Evolutionary conservation across 2,329 filamentous ascomycete genomes (phyloP).

Genomic region (Fusarium brachygibbosum): DNA sequence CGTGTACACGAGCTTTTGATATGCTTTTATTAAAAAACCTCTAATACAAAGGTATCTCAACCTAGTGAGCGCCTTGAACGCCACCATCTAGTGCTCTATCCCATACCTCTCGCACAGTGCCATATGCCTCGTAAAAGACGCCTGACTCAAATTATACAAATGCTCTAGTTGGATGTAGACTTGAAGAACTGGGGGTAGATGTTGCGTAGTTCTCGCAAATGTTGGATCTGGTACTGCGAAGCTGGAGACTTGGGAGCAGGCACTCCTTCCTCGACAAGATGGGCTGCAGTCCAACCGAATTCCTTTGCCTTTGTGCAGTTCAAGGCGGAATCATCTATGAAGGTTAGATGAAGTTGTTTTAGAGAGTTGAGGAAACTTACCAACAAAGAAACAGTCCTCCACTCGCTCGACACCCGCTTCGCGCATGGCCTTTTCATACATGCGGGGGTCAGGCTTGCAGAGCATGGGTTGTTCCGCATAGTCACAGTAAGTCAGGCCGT

Average conservation of each 20-base stretch:
- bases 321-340: slow-evolving; percentile 82
- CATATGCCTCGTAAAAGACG: not conserved
- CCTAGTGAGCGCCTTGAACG: slow-evolving; percentile 29
- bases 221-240: slow-evolving; percentile 80
- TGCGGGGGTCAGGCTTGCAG: slow-evolving; percentile 87
- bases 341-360: not conserved
- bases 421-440: slow-evolving; percentile 90
- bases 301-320: slow-evolving; percentile 84
- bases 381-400: slow-evolving; percentile 91
- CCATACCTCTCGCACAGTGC: not conserved
- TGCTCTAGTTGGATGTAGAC: slow-evolving; percentile 48
- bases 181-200: slow-evolving; percentile 92
- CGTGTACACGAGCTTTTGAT: not conserved
- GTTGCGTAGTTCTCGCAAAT: slow-evolving; percentile 79
- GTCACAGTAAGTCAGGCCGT: slow-evolving; percentile 95
- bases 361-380: slow-evolving; percentile 63
- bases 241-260: slow-evolving; percentile 73
- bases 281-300: slow-evolving; percentile 87
- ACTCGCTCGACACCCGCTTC: slow-evolving; percentile 79
- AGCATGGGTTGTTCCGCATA: slow-evolving; percentile 80
- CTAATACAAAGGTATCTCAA: slow-evolving; percentile 35
- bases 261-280: slow-evolving; percentile 84
- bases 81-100: slow-evolving; percentile 29
- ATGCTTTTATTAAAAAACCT: slow-evolving; percentile 8
- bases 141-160: not conserved